Base-by-base conservation (phyloP, 106 monocot species). In the Acorus calamus region DNA sequence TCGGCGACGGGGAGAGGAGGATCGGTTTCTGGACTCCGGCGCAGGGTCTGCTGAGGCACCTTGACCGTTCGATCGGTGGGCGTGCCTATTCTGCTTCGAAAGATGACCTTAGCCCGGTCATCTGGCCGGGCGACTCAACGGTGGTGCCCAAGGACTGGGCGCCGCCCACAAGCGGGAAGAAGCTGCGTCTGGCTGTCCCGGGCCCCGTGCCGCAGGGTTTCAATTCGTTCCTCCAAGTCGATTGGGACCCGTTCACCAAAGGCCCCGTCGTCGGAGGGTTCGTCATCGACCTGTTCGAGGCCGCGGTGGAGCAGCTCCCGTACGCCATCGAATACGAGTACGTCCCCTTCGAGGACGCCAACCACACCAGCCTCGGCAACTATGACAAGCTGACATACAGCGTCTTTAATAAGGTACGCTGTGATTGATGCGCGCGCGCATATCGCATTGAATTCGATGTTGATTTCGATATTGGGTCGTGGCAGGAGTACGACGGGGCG, bases 331-430 rank as follows among this genome's bases (percentile, higher is more conserved):
- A 64, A 6, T 80, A 70, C 56, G 50, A 69, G 0, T 92, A 71
- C 48, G 2, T 42, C 0, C 14, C 60, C 11, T 92, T 59, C 53
- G 66, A 56, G 14, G 61, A 77, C 47, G 52, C 28, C 1, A 41
- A 56, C 0, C 78, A 79, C 13, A 2, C 53, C 2, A 86, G 55
- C 43, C 81, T 79, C 8, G 87, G 92, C 11, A 82, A 63, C 44
- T 92, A 92, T 55, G 77, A 87, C 56, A 71, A 87, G 5, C 91
- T 92, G 65, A 60, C 87, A n/a, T 79, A 84, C 64, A 60, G 87
- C 69, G 86, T 92, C 13, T 88, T 76, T 66, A 69, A 68, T 11
- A 66, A 92, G 82, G 92, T 44, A 70, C 69, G 12, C n/a, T 28
- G 28, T 28, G 28, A 28, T 6, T 28, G 11, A 69, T 3, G 69